These are phyloP conservation scores for Mortierella sp. DNA, from an alignment of 371 early-diverging fungal genomes.

Conservation along the genomic window DNA sequence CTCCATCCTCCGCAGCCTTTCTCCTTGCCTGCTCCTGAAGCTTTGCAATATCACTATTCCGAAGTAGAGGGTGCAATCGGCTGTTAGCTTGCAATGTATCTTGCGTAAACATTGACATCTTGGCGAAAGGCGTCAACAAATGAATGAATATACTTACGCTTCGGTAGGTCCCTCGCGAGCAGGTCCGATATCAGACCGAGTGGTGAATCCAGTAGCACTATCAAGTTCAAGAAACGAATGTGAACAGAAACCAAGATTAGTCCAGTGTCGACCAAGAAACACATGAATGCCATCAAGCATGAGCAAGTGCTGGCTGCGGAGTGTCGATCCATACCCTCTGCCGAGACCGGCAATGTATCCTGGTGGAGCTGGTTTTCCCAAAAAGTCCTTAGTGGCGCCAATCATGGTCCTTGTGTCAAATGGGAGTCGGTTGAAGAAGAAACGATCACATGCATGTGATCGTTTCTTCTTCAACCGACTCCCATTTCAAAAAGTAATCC, in stretches of 20 bases:
- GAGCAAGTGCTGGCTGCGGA: too few species aligned
- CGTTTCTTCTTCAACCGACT: not conserved
- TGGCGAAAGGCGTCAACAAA: too few species aligned
- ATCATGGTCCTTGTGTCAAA: slow-evolving; percentile 66
- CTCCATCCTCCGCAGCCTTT: slow-evolving; percentile 67
- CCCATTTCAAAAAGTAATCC: too few species aligned
- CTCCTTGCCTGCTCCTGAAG: slow-evolving; percentile 56
- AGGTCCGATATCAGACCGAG: slow-evolving; percentile 98
- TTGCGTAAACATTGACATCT: not conserved
- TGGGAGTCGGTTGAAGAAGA: not conserved
- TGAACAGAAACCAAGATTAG: not conserved
- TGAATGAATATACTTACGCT: slow-evolving; percentile 53
- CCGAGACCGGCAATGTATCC: slow-evolving; percentile 98
- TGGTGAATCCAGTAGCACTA: slow-evolving; percentile 96
- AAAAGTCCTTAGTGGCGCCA: slow-evolving; percentile 84
- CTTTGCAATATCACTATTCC: slow-evolving; percentile 59
- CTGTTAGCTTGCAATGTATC: not conserved
- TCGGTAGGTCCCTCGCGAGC: slow-evolving; percentile 85
- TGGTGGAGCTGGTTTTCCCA: slow-evolving; percentile 88
- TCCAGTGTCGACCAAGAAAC: not conserved
- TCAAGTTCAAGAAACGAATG: not conserved
- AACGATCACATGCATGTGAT: not conserved
- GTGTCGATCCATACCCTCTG: slow-evolving; percentile 71
- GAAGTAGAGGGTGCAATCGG: not conserved
- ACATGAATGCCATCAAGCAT: not conserved